phyloP scores from a whole-genome alignment of 2,329 filamentous ascomycete genomes.

The Xylariaceae sp. region DNA sequence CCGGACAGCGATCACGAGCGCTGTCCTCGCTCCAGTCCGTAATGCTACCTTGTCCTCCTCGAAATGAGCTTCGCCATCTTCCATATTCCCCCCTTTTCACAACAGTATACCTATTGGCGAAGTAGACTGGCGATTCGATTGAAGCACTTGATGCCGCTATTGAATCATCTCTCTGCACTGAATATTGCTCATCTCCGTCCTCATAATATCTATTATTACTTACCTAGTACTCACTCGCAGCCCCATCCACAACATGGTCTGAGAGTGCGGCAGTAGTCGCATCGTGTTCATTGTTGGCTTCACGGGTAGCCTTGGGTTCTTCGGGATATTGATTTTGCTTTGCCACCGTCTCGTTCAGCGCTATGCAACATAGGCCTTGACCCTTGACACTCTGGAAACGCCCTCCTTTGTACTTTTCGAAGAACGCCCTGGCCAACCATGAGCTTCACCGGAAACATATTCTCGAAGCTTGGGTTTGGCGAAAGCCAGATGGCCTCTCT shows the following conservation, averaged over 20 bases:
- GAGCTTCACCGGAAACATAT: slow-evolving; percentile 27
- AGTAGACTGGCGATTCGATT: too few relatives aligned
- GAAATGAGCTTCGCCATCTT: too few relatives aligned
- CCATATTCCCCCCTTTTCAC: too few relatives aligned
- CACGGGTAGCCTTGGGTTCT: neutral
- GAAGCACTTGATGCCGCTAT: too few relatives aligned
- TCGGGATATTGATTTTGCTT: neutral
- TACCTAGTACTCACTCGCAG: neutral
- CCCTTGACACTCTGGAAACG: neutral
- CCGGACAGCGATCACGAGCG: too few relatives aligned
- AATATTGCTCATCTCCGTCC: too few relatives aligned
- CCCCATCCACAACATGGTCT: neutral
- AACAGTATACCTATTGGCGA: too few relatives aligned
- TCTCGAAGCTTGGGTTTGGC: slow-evolving; percentile 29
- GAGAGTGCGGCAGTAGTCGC: neutral
- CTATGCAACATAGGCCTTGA: slow-evolving; percentile 1
- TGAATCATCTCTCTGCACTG: too few relatives aligned
- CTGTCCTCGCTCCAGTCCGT: neutral
- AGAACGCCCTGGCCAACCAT: slow-evolving; percentile 17
- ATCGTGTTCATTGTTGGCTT: neutral
- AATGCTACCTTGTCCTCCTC: too few relatives aligned
- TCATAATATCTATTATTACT: neutral
- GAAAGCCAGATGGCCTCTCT: slow-evolving; percentile 25
- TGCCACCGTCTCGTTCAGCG: neutral
- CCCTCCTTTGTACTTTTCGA: neutral